Percentiles rank a stretch among this genome's conserved stretches.
These are phyloP conservation scores for Sarocladiaceae sp. DNA, from an alignment of 2,329 filamentous ascomycete species.

Conservation along the genomic window DNA sequence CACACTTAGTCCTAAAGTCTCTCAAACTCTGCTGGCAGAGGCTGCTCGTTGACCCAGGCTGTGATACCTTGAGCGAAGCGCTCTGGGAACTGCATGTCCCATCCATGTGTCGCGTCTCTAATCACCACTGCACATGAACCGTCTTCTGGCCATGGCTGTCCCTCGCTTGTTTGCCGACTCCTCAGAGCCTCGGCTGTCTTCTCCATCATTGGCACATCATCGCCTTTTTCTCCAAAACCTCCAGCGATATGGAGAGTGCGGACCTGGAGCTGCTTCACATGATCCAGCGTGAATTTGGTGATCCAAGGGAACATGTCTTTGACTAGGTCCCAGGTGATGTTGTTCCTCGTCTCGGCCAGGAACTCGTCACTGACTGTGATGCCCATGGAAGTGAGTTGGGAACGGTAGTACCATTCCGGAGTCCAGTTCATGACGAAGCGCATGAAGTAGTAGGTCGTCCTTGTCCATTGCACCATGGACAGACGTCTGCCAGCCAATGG, in stretches of 20 bases:
- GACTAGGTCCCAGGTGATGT: constrained; percentile 23
- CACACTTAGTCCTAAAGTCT: constrained; percentile 6
- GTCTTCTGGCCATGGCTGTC: constrained; percentile 19
- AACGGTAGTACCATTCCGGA: constrained; percentile 22
- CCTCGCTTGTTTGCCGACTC: constrained; percentile 10
- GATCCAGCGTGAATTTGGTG: constrained; percentile 19
- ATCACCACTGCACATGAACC: constrained; percentile 27
- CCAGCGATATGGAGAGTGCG: constrained; percentile 25
- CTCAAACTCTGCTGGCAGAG: constrained; percentile 23
- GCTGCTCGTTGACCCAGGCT: constrained; percentile 28
- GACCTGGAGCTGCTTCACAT: constrained; percentile 20
- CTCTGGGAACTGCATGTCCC: constrained; percentile 35
- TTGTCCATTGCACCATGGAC: constrained; percentile 22
- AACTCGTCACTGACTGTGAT: constrained; percentile 23
- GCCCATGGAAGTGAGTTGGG: constrained; percentile 21
- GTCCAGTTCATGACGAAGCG: constrained; percentile 21
- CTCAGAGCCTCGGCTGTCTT: constrained; percentile 22
- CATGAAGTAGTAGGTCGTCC: constrained; percentile 22
- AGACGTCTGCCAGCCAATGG: constrained; percentile 22
- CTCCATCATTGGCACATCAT: constrained; percentile 24
- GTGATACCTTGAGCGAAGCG: constrained; percentile 31
- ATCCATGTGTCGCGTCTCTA: constrained; percentile 31
- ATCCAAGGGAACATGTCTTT: constrained; percentile 20
- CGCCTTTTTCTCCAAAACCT: constrained; percentile 29
- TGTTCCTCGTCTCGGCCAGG: constrained; percentile 28